These are phyloP conservation scores for Populus tomentosa DNA, from an alignment of 441 rosid species.

Conservation along the genomic window DNA sequence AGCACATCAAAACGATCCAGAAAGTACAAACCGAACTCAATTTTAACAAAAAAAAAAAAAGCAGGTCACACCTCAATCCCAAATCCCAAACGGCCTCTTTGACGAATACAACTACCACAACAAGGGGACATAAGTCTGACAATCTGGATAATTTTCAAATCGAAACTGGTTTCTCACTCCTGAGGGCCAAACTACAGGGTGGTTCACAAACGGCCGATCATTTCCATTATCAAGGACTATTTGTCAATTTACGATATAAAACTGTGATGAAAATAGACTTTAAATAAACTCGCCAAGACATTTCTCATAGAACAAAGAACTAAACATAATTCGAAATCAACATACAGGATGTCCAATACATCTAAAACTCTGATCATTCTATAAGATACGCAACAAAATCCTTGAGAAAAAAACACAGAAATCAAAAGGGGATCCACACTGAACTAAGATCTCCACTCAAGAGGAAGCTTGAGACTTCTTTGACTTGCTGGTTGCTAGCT, in stretches of 20 bases:
- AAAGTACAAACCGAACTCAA: too few relatives aligned
- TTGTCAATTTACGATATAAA: background rate
- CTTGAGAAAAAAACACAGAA: background rate
- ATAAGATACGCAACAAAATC: slow-evolving; percentile 19
- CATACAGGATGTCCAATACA: slow-evolving; percentile 17
- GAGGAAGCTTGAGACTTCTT: slow-evolving; percentile 45
- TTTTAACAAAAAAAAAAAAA: too few relatives aligned
- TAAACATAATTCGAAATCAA: slow-evolving; percentile 6
- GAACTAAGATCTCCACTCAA: background rate
- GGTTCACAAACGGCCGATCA: background rate
- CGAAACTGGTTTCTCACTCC: too few relatives aligned
- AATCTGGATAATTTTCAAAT: too few relatives aligned
- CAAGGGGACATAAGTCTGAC: too few relatives aligned
- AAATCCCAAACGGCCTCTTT: too few relatives aligned
- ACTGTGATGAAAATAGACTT: background rate
- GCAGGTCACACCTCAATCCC: too few relatives aligned
- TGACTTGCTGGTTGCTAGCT: slow-evolving; percentile 59
- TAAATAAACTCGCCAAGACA: slow-evolving; percentile 16
- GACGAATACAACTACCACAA: too few relatives aligned
- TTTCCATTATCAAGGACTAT: background rate
- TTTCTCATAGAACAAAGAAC: slow-evolving; percentile 15
- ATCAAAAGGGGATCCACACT: slow-evolving; percentile 4
- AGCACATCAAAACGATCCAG: too few relatives aligned
- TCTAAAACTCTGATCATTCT: slow-evolving; percentile 25
- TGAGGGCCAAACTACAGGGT: background rate